Base-by-base conservation (phyloP, 805 yeast genomes). In the Candida rishiriensis region DNA sequence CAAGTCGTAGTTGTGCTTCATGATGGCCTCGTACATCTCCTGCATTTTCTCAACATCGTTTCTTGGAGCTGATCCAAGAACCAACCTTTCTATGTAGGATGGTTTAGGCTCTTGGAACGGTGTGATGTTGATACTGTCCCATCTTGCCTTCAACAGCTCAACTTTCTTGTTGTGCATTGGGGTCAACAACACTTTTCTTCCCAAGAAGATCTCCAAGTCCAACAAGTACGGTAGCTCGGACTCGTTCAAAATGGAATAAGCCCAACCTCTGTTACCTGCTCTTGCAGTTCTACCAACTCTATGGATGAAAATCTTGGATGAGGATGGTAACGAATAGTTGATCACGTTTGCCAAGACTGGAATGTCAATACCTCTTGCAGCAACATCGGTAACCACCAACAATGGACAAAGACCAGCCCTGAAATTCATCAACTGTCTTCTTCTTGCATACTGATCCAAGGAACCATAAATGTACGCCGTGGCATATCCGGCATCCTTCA, bases 281-380 rank as follows among this genome's bases (percentile, higher is more conserved):
- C 99, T 85, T 10, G 99, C 99, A 38, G 99, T 93, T 76, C 99
- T 83, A 65, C 99, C 99, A 38, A 93, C 98, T 69, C 99, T 81
- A 68, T 93, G 99, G 44, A 93, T 78, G 65, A 93, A 93, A 47
- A 91, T 85, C 65, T 95, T 93, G 3, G 97, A 88, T 1, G 95
- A 83, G 1, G 88, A 85, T 10, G 98, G 98, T 48, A 93, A 72
- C 1, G 96, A 81, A 65, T 78, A 93, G 64, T 93, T 93, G 54
- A 93, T 76, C 42, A 93, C 99, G 60, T 95, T 90, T 7, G 98
- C 96, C 60, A 93, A 76, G 44, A 93, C 82, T 0, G 99, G 99
- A 52, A 93, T 88, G 79, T 95, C 99, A 49, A 93, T 89, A 81
- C 99, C 99, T 72, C 99, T 83, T 2, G 99, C 99, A 21, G 96